These are phyloP conservation scores for Larix kaempferi DNA, from an alignment of 75 land plant genomes.

Conservation along the genomic window DNA sequence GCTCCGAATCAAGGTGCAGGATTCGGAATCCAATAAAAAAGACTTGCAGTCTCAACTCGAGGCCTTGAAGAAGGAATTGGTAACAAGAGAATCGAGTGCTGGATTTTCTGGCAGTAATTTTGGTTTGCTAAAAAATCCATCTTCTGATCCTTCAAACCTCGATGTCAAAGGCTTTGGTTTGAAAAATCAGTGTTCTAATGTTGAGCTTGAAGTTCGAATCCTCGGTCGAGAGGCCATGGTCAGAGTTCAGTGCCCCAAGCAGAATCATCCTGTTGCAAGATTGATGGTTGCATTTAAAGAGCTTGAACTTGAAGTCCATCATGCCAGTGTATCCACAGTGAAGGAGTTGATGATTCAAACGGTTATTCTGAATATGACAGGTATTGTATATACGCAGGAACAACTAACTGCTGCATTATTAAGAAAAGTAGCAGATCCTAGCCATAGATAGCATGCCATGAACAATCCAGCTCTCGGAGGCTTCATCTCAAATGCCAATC, in stretches of 20 bases:
- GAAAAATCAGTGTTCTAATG: background rate
- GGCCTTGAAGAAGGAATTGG: slow-evolving; percentile 19
- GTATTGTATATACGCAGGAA: slow-evolving; percentile 12
- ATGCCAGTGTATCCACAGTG: slow-evolving; percentile 50
- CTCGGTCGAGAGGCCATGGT: slow-evolving; percentile 60
- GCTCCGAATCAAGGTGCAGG: slow-evolving; percentile 69
- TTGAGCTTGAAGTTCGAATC: slow-evolving; percentile 39
- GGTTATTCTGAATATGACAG: slow-evolving; percentile 43
- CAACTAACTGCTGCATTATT: slow-evolving; percentile 15
- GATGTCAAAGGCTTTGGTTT: background rate
- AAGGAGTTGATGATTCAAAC: slow-evolving; percentile 45
- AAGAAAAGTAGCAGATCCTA: slow-evolving; percentile 1
- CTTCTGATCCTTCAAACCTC: background rate
- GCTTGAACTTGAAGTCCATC: slow-evolving; percentile 40
- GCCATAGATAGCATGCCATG: background rate
- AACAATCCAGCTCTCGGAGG: background rate
- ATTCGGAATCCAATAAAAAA: slow-evolving; percentile 35
- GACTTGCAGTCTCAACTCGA: slow-evolving; percentile 19
- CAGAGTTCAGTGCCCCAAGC: slow-evolving; percentile 31
- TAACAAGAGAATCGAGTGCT: slow-evolving; percentile 1
- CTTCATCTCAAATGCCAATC: background rate
- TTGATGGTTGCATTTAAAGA: slow-evolving; percentile 48
- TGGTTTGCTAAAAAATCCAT: background rate
- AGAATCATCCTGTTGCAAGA: slow-evolving; percentile 37
- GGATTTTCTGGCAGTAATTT: slow-evolving; percentile 5